phyloP scores from a whole-genome alignment of 495 filamentous ascomycete genomes.

The Aspergillus heteromorphus region DNA sequence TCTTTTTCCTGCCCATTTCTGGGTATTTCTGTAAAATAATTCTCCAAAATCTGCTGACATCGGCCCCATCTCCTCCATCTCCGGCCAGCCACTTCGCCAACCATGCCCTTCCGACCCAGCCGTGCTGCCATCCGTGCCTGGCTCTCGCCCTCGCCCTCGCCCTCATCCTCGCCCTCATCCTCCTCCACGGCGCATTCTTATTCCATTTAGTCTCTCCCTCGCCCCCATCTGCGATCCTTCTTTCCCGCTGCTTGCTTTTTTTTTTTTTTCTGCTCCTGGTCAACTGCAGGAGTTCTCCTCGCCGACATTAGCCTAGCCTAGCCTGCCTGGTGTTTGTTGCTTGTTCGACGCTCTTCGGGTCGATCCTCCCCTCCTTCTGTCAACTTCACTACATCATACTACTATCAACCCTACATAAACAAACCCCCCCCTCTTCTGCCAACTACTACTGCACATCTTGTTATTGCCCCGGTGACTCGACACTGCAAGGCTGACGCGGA shows the following conservation, averaged over 20 bases:
- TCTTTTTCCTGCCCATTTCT: conserved; percentile 1
- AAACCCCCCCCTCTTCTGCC: not conserved
- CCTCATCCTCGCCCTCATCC: not conserved
- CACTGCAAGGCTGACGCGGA: not conserved
- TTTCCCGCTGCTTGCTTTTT: not conserved
- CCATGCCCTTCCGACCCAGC: conserved; percentile 15
- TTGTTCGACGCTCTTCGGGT: not conserved
- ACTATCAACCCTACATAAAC: not conserved
- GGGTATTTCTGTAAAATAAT: not conserved
- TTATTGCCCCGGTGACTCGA: not conserved
- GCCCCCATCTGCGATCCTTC: not conserved
- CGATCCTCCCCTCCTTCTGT: not conserved
- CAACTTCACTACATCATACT: not conserved
- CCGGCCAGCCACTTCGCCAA: conserved; percentile 11
- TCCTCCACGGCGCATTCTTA: not conserved
- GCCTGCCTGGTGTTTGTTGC: too few relatives aligned
- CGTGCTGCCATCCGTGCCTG: conserved; percentile 7
- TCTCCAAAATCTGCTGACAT: too few relatives aligned
- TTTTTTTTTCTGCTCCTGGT: too few relatives aligned
- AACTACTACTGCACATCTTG: not conserved
- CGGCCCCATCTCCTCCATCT: not conserved
- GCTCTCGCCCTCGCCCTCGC: not conserved
- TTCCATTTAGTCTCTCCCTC: not conserved
- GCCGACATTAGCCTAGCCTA: too few relatives aligned
- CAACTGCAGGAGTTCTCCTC: too few relatives aligned